Percentiles rank a stretch among this genome's conserved stretches.
phyloP scores from a whole-genome alignment of 1,284 basidiomycete species.

The Prillingera fragicola region DNA sequence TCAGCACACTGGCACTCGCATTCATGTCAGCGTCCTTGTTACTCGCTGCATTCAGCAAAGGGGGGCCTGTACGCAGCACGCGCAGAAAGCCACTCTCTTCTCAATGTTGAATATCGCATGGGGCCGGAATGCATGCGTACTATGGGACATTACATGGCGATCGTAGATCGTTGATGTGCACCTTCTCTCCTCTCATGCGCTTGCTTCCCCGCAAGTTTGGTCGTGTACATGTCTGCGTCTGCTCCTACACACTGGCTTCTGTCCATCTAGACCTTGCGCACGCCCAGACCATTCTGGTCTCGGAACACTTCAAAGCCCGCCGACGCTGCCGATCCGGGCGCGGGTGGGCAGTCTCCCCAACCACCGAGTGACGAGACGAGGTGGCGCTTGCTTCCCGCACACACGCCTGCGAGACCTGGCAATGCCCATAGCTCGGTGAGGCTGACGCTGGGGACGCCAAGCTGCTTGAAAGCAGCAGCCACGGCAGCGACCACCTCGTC shows the following conservation, averaged over 20 bases:
- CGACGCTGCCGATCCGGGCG: not conserved
- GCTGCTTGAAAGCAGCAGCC: constrained; percentile 53
- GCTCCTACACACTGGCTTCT: not conserved
- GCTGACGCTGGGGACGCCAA: constrained; percentile 50
- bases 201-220: too few relatives aligned
- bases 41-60: too few relatives aligned
- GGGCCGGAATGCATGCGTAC: too few relatives aligned
- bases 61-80: too few relatives aligned
- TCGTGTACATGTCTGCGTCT: not conserved
- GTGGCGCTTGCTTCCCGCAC: constrained; percentile 55
- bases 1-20: too few relatives aligned
- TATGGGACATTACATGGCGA: too few relatives aligned
- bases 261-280: not conserved
- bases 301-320: constrained; percentile 2
- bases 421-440: constrained; percentile 69
- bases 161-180: too few relatives aligned
- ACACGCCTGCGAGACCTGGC: constrained; percentile 55
- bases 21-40: too few relatives aligned
- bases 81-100: too few relatives aligned
- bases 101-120: too few relatives aligned
- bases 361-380: constrained; percentile 43
- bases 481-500: constrained; percentile 56
- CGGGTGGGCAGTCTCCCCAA: constrained; percentile 39
- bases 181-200: too few relatives aligned
- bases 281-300: constrained; percentile 5